phyloP scores from a whole-genome alignment of 768 basidiomycete genomes.

The Leccinum pellstonianum region DNA sequence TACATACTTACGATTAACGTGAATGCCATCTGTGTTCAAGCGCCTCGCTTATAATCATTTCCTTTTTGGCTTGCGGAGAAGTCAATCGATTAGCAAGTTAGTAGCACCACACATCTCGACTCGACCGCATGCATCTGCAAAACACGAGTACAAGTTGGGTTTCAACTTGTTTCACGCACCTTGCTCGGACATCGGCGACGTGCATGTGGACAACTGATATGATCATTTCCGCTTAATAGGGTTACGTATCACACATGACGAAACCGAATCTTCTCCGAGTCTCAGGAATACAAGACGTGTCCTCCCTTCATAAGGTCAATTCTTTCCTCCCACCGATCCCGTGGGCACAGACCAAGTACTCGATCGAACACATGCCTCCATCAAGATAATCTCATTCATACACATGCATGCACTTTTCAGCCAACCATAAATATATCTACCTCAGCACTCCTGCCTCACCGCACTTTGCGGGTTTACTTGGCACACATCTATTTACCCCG shows the following conservation, averaged over 20 bases:
- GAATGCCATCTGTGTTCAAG: too few species aligned
- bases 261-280: not conserved
- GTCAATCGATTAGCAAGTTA: too few species aligned
- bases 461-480: not conserved
- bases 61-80: too few species aligned
- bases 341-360: not conserved
- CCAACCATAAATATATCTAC: slow-evolving; percentile 3
- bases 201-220: not conserved
- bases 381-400: not conserved
- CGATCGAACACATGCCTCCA: not conserved
- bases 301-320: not conserved
- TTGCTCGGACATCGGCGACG: not conserved
- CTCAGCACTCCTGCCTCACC: not conserved
- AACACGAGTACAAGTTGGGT: not conserved
- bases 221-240: not conserved
- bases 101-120: too few species aligned
- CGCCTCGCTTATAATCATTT: not conserved
- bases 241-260: not conserved
- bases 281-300: not conserved
- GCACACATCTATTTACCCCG: not conserved
- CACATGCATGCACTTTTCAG: not conserved
- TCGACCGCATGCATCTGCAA: not conserved
- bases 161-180: not conserved
- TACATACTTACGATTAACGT: not conserved
- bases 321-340: not conserved